phyloP scores from a whole-genome alignment of 441 rosid species.

The Populus tomentosa region DNA sequence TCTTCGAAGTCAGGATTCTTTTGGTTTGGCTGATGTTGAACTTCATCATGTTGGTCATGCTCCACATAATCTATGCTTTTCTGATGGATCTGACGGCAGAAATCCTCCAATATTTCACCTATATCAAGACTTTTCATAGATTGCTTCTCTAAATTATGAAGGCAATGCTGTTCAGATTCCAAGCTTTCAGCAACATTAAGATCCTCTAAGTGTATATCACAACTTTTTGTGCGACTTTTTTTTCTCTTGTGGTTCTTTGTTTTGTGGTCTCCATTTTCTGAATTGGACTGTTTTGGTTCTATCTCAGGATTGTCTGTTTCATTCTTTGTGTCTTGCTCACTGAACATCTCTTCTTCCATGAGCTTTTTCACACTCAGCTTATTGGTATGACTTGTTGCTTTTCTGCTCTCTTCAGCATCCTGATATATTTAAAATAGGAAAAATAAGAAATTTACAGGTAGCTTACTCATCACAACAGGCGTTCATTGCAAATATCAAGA shows the following conservation, averaged over 20 bases:
- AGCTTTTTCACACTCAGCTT: conserved; percentile 88
- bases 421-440: conserved; percentile 20
- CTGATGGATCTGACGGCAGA: conserved; percentile 55
- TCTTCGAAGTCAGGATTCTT: conserved; percentile 51
- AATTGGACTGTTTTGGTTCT: conserved; percentile 35
- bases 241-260: conserved; percentile 51
- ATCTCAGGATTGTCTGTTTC: conserved; percentile 39
- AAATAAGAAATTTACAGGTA: conserved; percentile 21
- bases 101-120: conserved; percentile 62
- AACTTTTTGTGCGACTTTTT: conserved; percentile 54
- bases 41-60: conserved; percentile 34
- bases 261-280: conserved; percentile 41
- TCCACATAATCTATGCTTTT: conserved; percentile 37
- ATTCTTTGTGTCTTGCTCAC: conserved; percentile 39
- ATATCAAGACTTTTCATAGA: conserved; percentile 37
- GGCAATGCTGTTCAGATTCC: conserved; percentile 29
- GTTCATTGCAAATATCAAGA: background rate
- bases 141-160: conserved; percentile 30
- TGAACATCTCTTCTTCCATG: conserved; percentile 84
- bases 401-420: conserved; percentile 33
- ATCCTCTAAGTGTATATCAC: conserved; percentile 35
- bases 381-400: conserved; percentile 14
- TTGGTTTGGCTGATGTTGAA: conserved; percentile 25
- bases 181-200: conserved; percentile 35
- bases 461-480: conserved; percentile 5